phyloP scores from a whole-genome alignment of 345 rosid genomes.

The Cochlearia excelsa region DNA sequence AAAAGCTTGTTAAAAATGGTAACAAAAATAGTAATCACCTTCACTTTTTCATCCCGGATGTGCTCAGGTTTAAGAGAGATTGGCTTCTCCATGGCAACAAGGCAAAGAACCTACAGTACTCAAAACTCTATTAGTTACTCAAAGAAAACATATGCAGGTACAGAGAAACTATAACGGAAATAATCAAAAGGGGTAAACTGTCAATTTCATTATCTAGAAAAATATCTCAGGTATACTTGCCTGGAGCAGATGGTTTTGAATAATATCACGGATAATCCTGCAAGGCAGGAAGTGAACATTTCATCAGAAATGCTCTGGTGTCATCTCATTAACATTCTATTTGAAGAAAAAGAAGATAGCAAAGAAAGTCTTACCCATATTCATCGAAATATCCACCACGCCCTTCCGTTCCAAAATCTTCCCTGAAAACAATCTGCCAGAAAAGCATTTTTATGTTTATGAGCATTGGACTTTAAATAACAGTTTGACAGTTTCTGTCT shows the following conservation, averaged over 20 bases:
- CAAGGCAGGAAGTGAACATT: constrained; percentile 24
- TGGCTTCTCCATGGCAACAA: constrained; percentile 98
- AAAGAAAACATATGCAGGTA: constrained; percentile 9
- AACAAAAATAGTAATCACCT: constrained; percentile 44
- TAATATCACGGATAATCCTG: constrained; percentile 97
- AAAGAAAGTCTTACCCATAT: constrained; percentile 68
- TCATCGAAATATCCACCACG: constrained; percentile 99
- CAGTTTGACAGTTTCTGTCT: background rate
- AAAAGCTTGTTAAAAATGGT: constrained; percentile 8
- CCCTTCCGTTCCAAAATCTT: constrained; percentile 97
- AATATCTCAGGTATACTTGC: constrained; percentile 39
- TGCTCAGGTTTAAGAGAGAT: constrained; percentile 95
- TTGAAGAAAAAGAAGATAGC: constrained; percentile 2
- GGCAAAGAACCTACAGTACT: constrained; percentile 73
- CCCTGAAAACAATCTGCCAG: constrained; percentile 90
- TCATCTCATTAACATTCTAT: constrained; percentile 3
- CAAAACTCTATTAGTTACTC: constrained; percentile 18
- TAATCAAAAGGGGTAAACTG: background rate
- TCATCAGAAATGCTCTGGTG: constrained; percentile 23
- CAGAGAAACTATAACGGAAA: constrained; percentile 8
- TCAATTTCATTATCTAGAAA: background rate
- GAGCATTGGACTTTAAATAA: constrained; percentile 6
- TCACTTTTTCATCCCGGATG: constrained; percentile 98
- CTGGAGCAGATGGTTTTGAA: constrained; percentile 95
- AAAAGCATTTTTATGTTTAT: background rate